Conservation (phyloP, 2,329 filamentous ascomycete species). For the Nemania sp. region DNA sequence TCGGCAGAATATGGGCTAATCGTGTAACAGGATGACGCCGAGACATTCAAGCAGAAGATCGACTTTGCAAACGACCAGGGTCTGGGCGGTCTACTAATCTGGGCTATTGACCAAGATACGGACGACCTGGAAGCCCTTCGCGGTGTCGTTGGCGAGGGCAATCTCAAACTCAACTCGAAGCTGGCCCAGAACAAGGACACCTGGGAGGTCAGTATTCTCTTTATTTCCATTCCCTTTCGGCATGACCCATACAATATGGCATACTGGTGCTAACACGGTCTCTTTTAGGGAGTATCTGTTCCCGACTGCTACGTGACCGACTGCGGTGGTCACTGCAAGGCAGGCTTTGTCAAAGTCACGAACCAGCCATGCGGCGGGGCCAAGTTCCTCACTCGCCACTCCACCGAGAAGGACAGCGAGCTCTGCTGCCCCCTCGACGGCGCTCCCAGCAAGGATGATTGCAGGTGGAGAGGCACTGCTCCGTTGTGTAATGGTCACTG, state of each 20-base stretch:
- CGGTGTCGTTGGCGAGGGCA: neutral
- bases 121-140: conserved; percentile 17
- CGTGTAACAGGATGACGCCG: conserved; percentile 44
- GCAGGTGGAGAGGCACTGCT: conserved; percentile 1
- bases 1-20: too few relatives aligned
- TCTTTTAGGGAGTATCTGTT: neutral
- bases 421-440: neutral
- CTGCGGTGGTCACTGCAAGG: conserved; percentile 3
- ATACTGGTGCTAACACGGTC: neutral
- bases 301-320: conserved; percentile 8
- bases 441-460: neutral
- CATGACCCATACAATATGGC: too few relatives aligned
- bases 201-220: neutral
- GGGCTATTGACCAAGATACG: conserved; percentile 37
- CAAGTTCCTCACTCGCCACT: neutral
- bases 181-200: neutral
- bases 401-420: neutral
- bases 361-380: neutral
- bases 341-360: neutral
- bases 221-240: neutral
- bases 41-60: conserved; percentile 41
- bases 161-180: neutral
- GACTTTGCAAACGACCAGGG: conserved; percentile 38
- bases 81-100: conserved; percentile 39
- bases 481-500: conserved; percentile 12